phyloP scores from a whole-genome alignment of 768 basidiomycete genomes.

The Glaciozyma antarctica region DNA sequence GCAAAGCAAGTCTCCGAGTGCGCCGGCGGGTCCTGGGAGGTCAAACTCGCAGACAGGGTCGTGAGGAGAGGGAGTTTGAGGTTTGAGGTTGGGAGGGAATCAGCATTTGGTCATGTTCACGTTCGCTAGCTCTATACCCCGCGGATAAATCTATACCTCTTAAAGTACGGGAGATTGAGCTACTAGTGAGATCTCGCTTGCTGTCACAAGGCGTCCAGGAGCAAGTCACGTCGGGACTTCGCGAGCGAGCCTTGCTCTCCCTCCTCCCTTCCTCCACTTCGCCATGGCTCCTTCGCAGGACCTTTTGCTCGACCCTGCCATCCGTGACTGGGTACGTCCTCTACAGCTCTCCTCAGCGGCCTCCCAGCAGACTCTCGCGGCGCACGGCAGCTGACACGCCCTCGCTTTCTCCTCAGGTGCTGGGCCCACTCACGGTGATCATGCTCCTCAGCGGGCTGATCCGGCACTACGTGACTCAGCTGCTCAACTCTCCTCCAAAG shows the following conservation, averaged over 20 bases:
- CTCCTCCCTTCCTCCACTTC: too few relatives aligned
- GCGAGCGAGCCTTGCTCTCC: too few relatives aligned
- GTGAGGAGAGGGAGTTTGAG: too few relatives aligned
- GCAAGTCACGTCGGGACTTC: too few relatives aligned
- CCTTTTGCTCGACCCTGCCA: slow-evolving; percentile 1
- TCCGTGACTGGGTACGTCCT: slow-evolving; percentile 14
- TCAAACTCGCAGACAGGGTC: too few relatives aligned
- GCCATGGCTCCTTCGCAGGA: neutral
- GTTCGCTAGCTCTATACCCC: neutral
- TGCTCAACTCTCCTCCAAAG: slow-evolving; percentile 76
- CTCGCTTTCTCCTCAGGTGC: slow-evolving; percentile 4
- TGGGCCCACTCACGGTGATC: slow-evolving; percentile 20
- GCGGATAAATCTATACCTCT: too few relatives aligned
- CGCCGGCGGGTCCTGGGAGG: too few relatives aligned
- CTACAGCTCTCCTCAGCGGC: neutral
- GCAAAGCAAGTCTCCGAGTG: too few relatives aligned
- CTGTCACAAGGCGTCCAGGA: too few relatives aligned
- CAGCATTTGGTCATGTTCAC: neutral
- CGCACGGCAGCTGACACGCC: neutral
- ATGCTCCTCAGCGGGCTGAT: slow-evolving; percentile 61
- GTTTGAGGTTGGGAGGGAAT: too few relatives aligned
- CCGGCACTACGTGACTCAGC: slow-evolving; percentile 78
- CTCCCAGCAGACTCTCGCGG: neutral
- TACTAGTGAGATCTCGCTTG: too few relatives aligned
- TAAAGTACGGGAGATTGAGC: too few relatives aligned